Conservation (phyloP, 2,329 filamentous ascomycete genomes). For the Apiospora pterosperma region DNA sequence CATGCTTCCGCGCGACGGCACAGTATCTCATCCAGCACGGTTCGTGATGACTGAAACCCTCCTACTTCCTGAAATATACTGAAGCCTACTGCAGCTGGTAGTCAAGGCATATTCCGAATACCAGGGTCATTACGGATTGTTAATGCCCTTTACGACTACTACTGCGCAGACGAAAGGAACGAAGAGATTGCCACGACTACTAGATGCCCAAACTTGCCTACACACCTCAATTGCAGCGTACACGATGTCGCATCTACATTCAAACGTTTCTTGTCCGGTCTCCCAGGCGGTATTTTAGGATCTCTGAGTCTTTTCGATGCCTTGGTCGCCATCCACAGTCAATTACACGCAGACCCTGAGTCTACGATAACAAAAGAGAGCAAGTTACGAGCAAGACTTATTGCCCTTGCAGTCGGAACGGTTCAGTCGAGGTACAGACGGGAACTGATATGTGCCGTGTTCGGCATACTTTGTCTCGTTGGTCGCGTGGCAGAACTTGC, state of each 20-base stretch:
- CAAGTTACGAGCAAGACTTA: conserved; percentile 59
- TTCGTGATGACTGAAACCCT: conserved; percentile 18
- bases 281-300: conserved; percentile 65
- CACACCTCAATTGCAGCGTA: conserved; percentile 54
- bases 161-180: conserved; percentile 48
- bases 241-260: conserved; percentile 67
- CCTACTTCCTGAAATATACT: neutral
- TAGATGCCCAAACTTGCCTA: conserved; percentile 55
- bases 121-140: conserved; percentile 56
- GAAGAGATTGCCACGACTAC: conserved; percentile 55
- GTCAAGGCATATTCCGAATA: conserved; percentile 61
- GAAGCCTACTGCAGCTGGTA: conserved; percentile 32
- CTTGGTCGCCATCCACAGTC: conserved; percentile 57
- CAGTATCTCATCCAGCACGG: conserved; percentile 61
- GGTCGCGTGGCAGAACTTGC: conserved; percentile 54
- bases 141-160: conserved; percentile 61
- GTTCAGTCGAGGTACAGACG: conserved; percentile 58
- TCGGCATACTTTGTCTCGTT: conserved; percentile 61
- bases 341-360: conserved; percentile 50
- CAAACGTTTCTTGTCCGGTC: conserved; percentile 59
- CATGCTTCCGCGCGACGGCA: conserved; percentile 64
- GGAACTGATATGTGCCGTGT: conserved; percentile 64
- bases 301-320: conserved; percentile 60
- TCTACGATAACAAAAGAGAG: conserved; percentile 49
- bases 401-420: conserved; percentile 59